phyloP scores from a whole-genome alignment of 1,284 basidiomycete species.

The Apiotrichum veenhuisii region DNA sequence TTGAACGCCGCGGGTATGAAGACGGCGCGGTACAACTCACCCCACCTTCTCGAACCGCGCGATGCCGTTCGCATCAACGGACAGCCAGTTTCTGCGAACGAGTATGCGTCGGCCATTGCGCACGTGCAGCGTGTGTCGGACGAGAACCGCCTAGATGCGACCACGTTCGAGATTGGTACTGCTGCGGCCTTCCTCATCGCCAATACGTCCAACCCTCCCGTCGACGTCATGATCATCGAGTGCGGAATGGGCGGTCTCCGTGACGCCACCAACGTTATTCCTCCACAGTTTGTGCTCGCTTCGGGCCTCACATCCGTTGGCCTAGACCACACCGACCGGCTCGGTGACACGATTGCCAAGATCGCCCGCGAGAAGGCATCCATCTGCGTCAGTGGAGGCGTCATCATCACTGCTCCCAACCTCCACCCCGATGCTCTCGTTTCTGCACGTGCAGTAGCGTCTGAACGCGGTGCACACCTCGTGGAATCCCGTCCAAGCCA shows the following conservation, averaged over 20 bases:
- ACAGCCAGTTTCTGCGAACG: slow-evolving; percentile 54
- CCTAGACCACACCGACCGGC: slow-evolving; percentile 85
- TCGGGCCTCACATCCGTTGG: slow-evolving; percentile 83
- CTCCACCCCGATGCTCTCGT: slow-evolving; percentile 56
- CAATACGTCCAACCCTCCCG: slow-evolving; percentile 54
- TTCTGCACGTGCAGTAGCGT: slow-evolving; percentile 52
- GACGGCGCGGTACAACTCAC: slow-evolving; percentile 86
- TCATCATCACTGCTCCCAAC: slow-evolving; percentile 74
- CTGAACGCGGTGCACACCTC: slow-evolving; percentile 31
- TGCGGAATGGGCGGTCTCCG: slow-evolving; percentile 90
- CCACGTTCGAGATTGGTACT: slow-evolving; percentile 79
- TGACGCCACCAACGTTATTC: slow-evolving; percentile 90
- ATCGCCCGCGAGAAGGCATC: slow-evolving; percentile 83
- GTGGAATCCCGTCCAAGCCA: slow-evolving; percentile 21
- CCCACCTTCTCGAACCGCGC: slow-evolving; percentile 74
- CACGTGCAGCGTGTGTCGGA: slow-evolving; percentile 58
- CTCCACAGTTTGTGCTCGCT: slow-evolving; percentile 64
- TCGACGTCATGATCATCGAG: slow-evolving; percentile 84
- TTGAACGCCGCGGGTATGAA: slow-evolving; percentile 58
- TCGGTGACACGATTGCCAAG: slow-evolving; percentile 69
- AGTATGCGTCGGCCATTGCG: slow-evolving; percentile 56
- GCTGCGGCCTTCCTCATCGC: slow-evolving; percentile 70
- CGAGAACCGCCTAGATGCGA: slow-evolving; percentile 55
- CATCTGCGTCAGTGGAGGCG: slow-evolving; percentile 66
- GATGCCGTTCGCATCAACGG: slow-evolving; percentile 75